Conservation (phyloP, 2,329 filamentous ascomycete genomes). For the Chaetomium strumarium region DNA sequence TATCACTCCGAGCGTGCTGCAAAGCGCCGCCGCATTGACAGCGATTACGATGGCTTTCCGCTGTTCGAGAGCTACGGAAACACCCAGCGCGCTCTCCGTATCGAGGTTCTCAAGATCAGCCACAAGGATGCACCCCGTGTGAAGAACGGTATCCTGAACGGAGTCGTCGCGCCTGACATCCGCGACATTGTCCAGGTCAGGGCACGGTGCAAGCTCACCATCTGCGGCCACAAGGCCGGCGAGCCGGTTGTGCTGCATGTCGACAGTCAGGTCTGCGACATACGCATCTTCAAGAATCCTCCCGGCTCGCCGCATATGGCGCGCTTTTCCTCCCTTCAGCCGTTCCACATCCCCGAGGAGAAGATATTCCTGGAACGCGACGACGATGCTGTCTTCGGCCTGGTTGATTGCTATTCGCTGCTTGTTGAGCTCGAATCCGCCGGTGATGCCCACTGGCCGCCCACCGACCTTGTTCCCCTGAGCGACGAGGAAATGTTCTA, state of each 20-base stretch:
- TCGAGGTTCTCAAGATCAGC: constrained; percentile 48
- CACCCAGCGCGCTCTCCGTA: constrained; percentile 39
- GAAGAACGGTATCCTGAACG: constrained; percentile 34
- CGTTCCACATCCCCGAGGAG: constrained; percentile 48
- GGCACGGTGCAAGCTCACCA: constrained; percentile 40
- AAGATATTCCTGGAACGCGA: constrained; percentile 45
- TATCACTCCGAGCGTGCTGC: constrained; percentile 37
- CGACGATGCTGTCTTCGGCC: constrained; percentile 41
- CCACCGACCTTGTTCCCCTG: constrained; percentile 35
- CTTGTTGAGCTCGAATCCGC: constrained; percentile 48
- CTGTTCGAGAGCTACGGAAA: constrained; percentile 21
- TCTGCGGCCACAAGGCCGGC: constrained; percentile 33
- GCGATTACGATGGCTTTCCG: constrained; percentile 33
- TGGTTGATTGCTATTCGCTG: constrained; percentile 46
- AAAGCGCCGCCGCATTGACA: constrained; percentile 47
- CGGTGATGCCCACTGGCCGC: constrained; percentile 47
- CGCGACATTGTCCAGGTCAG: constrained; percentile 33
- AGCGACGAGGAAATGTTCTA: constrained; percentile 26
- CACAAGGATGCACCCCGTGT: constrained; percentile 42
- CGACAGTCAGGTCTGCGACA: constrained; percentile 48
- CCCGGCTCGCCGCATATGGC: constrained; percentile 40
- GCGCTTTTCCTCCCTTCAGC: constrained; percentile 41
- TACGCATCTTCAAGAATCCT: constrained; percentile 45
- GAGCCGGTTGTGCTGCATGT: constrained; percentile 43
- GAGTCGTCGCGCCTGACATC: constrained; percentile 31